phyloP scores from a whole-genome alignment of 306 rosid genomes.

The Prosopis cineraria region DNA sequence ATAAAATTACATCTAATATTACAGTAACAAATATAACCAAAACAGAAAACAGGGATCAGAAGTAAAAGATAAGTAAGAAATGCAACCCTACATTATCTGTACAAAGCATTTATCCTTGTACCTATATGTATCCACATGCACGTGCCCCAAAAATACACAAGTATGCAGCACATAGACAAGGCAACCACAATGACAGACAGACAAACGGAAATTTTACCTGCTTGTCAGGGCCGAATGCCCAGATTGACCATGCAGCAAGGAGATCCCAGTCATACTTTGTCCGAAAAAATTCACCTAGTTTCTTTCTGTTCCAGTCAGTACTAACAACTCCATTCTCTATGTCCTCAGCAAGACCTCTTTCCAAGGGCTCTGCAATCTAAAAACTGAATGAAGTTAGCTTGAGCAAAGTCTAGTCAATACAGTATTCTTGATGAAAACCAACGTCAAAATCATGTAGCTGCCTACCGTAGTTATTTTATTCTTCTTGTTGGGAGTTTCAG shows the following conservation, averaged over 20 bases:
- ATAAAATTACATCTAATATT: not conserved
- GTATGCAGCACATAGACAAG: not conserved
- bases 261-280: slow-evolving; percentile 96
- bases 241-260: slow-evolving; percentile 95
- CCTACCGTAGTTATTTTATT: slow-evolving; percentile 97
- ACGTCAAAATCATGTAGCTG: slow-evolving; percentile 2
- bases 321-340: slow-evolving; percentile 95
- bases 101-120: not conserved
- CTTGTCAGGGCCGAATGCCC: slow-evolving; percentile 99
- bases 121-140: not conserved
- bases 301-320: slow-evolving; percentile 90
- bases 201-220: slow-evolving; percentile 61
- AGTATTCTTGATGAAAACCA: not conserved
- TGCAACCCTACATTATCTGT: not conserved
- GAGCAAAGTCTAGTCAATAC: slow-evolving; percentile 16
- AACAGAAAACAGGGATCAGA: not conserved
- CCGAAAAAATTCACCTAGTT: slow-evolving; percentile 94
- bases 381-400: slow-evolving; percentile 20
- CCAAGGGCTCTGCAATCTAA: slow-evolving; percentile 95
- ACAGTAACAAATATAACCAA: not conserved
- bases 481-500: slow-evolving; percentile 98
- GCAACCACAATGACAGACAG: not conserved
- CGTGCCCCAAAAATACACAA: not conserved
- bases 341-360: slow-evolving; percentile 97
- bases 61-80: not conserved